phyloP scores from a whole-genome alignment of 73 alveolate species.

The Paramecium sexaurelia region DNA sequence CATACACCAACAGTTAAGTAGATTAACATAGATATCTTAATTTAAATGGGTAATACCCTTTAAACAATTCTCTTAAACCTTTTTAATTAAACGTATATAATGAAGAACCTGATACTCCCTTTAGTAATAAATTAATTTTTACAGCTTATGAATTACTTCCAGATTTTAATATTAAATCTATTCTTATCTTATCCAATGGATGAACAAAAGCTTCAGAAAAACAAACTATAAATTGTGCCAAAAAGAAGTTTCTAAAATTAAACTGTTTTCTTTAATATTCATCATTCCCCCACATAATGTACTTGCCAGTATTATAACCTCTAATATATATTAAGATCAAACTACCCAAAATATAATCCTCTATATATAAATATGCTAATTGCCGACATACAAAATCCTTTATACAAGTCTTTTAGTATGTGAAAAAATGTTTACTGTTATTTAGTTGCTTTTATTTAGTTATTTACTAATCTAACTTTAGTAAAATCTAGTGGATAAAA shows the following conservation, averaged over 20 bases:
- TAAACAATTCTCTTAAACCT: conserved; percentile 77
- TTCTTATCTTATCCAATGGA: conserved; percentile 89
- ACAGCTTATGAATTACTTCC: conserved; percentile 39
- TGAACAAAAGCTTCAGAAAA: conserved; percentile 72
- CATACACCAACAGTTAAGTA: neutral
- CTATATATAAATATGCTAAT: conserved; percentile 74
- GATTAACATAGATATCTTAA: neutral
- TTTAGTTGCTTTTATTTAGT: conserved; percentile 65
- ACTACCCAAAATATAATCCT: conserved; percentile 77
- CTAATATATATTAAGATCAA: conserved; percentile 79
- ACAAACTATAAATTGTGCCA: conserved; percentile 72
- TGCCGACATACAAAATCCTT: conserved; percentile 66
- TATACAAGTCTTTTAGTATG: conserved; percentile 59
- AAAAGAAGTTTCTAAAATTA: neutral
- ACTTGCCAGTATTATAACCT: neutral
- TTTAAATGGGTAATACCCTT: conserved; percentile 70
- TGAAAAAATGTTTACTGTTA: conserved; percentile 74
- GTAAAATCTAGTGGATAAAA: conserved; percentile 83
- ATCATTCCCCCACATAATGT: neutral
- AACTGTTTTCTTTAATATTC: neutral
- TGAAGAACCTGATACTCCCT: conserved; percentile 70
- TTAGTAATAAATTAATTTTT: neutral
- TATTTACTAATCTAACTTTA: conserved; percentile 80
- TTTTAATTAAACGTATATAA: conserved; percentile 68
- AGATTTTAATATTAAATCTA: conserved; percentile 83